A percentile compares a stretch with the other conserved stretches of the same genome.
These are phyloP conservation scores for Xylaria sp. DNA, from an alignment of 2,329 filamentous ascomycete species.

Conservation along the genomic window DNA sequence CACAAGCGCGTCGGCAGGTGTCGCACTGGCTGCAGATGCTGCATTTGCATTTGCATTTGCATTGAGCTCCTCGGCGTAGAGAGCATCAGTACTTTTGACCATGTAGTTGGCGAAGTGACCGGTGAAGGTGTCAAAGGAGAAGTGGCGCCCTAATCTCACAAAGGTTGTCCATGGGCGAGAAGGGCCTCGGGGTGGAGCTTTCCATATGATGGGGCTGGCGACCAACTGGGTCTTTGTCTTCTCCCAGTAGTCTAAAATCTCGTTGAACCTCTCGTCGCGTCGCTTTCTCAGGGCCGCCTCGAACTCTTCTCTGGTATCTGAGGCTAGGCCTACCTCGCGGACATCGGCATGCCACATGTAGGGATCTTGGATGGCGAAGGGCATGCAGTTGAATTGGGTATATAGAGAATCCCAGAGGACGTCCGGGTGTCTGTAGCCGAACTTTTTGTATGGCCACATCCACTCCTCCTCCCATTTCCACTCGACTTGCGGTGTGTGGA, in stretches of 20 bases:
- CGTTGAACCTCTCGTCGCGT: slow-evolving; percentile 24
- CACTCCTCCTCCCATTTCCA: not conserved
- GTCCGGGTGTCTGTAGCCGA: slow-evolving; percentile 8
- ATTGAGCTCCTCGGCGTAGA: not conserved
- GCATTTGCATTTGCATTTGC: not conserved
- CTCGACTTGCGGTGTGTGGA: not conserved
- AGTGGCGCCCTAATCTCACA: not conserved
- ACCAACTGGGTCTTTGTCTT: not conserved
- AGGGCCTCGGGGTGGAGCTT: not conserved
- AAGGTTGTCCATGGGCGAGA: slow-evolving; percentile 4
- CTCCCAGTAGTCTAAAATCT: slow-evolving; percentile 12
- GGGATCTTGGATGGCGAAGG: slow-evolving; percentile 25
- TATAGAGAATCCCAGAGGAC: slow-evolving; percentile 20
- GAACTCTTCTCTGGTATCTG: slow-evolving; percentile 21
- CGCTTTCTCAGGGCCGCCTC: slow-evolving; percentile 9
- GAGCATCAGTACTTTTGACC: not conserved
- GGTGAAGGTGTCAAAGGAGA: slow-evolving; percentile 25
- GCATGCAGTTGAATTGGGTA: slow-evolving; percentile 25
- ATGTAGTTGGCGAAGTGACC: slow-evolving; percentile 22
- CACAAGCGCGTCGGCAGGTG: not conserved
- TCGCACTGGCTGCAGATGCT: not conserved
- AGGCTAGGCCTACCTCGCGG: not conserved
- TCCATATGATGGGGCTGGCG: not conserved
- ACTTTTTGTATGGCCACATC: slow-evolving; percentile 6
- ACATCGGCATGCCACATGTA: slow-evolving; percentile 19